Evolutionary conservation across 176 grass and related monocot species (phyloP), one percentile per base, ranked within the genome.

Genomic region (Microstegium vimineum): DNA sequence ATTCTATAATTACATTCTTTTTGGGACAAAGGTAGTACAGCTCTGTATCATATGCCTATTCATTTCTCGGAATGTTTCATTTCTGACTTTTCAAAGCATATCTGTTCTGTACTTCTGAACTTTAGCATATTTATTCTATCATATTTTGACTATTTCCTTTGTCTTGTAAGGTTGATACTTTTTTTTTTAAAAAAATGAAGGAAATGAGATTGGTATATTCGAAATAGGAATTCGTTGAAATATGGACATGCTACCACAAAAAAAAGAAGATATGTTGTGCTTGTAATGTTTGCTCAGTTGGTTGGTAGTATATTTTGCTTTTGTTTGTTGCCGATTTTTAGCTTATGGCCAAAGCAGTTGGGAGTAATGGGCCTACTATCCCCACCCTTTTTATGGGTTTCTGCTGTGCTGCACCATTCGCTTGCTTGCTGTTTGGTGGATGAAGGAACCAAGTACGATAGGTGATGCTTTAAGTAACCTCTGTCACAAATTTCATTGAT

Each of bases 361-460:
- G 79, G 64, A 46, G 47, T 17, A 77, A 40, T 73, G 73, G 79
- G 59, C 83, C 64, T 77, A 85, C 72, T 76, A 71, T 11, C 66
- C 65, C 64, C 73, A 61, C 37, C 68, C 73, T 65, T 78, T 85
- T 85, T 76, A 85, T 59, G 78, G 56, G 43, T 57, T 89, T 89
- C 78, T 82, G 83, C 83, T 77, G 65, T 71, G 77, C 81, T 77
- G 73, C 83, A 82, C 73, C 78, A 78, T 82, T 90, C 66, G 70
- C 78, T 67, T 67, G 57, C 67, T 79, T 56, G 3, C 69, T 40
- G 74, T 87, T 68, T 74, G 75, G 75, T 75, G 43, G 74, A 80
- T 68, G 84, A 79, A 86, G 79, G 74, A 83, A 74, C 60, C 60
- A 15, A 41, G 84, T 41, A 68, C 17, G 47, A 32, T 70, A 73